Base-by-base conservation (phyloP, 257 asterid species). In the Sherardia arvensis region DNA sequence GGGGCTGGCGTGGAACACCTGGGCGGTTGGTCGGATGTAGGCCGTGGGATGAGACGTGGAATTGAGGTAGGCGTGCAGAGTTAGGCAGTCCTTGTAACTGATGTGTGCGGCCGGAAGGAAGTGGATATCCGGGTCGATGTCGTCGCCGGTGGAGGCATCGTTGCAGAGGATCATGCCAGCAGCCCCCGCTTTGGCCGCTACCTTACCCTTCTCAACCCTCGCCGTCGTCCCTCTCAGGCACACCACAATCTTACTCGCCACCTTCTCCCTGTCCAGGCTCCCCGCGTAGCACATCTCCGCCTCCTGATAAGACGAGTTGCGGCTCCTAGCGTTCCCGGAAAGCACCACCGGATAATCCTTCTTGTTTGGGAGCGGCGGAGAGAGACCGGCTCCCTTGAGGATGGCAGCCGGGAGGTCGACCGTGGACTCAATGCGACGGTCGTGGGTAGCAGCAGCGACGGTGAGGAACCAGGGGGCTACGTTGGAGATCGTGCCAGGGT, bases 341-440 rank as follows among this genome's bases (percentile, higher is more conserved):
- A 56, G 59, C 12, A 88, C 69, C 4, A 86, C 60, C 4, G 77
- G 84, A 62, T 81, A 86, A 28, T 61, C 70, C 1, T 56, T 70
- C 0, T 30, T 26, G 8, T 25, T 0, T 1, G 90, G 88, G 18
- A 80, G 18, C 5, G 82, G 54, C 12, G 8, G 20, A 0, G 87
- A 69, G 4, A 86, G 40, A 66, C 93, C 77, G 14, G 14, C 21
- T 10, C 95, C 96, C 78, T 28, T 4, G 34, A 84, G 26, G 36
- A 38, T 0, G 4, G 18, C 9, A 10, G n/a, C 88, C 93, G 18
- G 34, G 4, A 69, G 45, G 0, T 9, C 20, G 7, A 38, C 68
- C 7, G 23, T 5, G 1, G 68, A 4, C 3, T 3, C 10, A n/a
- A 45, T 53, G 5, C 3, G 7, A 1, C 73, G 67, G 30, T 62